Percentiles rank a stretch among this genome's conserved stretches.
phyloP scores from a whole-genome alignment of 306 rosid genomes.

The peach (Prunus persica) region Prunus_persica_NCBIv2 NC_034009.1:42371001-42371500 shows the following conservation, averaged over 20 bases:
- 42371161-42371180: slow-evolving; percentile 23
- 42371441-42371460: slow-evolving; percentile 24
- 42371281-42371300: not conserved
- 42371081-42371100: not conserved
- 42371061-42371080: slow-evolving; percentile 7
- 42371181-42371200: slow-evolving; percentile 7
- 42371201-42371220: slow-evolving; percentile 25
- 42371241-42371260: slow-evolving; percentile 20
- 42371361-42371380: not conserved
- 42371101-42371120: not conserved
- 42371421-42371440: not conserved
- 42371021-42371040: slow-evolving; percentile 18
- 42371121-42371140: not conserved
- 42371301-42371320: not conserved
- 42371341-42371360: not conserved
- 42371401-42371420: slow-evolving; percentile 55
- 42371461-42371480: slow-evolving; percentile 3
- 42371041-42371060: not conserved
- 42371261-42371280: slow-evolving; percentile 10
- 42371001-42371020: slow-evolving; percentile 4
- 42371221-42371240: slow-evolving; percentile 23
- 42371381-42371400: slow-evolving; percentile 46
- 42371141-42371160: not conserved
- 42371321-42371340: not conserved
- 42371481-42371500: not conserved